Evolutionary conservation across 306 rosid genomes (phyloP).

Genomic region (Comarum palustre): DNA sequence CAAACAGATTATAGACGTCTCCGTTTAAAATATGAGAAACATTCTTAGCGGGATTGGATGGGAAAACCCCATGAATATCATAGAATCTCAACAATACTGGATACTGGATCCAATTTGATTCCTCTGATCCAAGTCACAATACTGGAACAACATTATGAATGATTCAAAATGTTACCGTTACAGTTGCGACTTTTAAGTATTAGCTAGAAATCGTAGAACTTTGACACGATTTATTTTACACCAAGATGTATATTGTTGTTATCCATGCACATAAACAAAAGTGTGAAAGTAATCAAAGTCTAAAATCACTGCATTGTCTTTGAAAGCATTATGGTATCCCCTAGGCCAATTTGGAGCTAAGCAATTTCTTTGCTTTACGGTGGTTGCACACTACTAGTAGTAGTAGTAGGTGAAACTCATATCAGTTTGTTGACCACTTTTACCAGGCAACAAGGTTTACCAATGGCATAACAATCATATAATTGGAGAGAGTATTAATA

Average conservation of each 20-base stretch:
- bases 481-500: neutral
- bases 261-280: neutral
- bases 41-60: neutral
- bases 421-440: neutral
- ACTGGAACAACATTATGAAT: no score
- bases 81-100: neutral
- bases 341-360: neutral
- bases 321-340: neutral
- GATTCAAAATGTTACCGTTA: neutral
- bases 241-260: neutral
- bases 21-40: neutral
- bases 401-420: neutral
- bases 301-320: neutral
- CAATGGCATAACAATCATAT: neutral
- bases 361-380: neutral
- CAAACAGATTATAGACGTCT: no score
- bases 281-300: neutral
- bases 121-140: neutral
- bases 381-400: neutral
- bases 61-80: neutral
- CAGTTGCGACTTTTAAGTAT: no score
- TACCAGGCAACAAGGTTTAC: neutral
- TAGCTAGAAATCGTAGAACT: no score
- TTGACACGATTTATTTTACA: no score
- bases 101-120: conserved; percentile 4